These are phyloP conservation scores for Pseudogymnoascus sp. DNA, from an alignment of 2,329 filamentous ascomycete species.

Conservation along the genomic window DNA sequence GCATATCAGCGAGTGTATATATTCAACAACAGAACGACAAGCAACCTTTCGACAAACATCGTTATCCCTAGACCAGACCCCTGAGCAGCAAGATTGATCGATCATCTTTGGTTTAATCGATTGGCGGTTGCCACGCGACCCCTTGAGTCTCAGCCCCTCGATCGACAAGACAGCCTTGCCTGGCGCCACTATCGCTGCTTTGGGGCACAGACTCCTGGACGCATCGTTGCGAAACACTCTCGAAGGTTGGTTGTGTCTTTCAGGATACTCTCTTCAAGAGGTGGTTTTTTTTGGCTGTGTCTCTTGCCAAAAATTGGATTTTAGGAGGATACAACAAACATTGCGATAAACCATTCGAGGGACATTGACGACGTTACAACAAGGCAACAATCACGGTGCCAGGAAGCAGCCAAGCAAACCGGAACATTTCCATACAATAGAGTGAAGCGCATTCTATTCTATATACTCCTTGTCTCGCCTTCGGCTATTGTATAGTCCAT, in stretches of 20 bases:
- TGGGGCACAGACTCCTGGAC: background rate
- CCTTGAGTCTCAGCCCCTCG: constrained; percentile 2
- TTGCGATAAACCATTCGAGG: background rate
- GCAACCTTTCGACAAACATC: background rate
- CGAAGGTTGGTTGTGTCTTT: background rate
- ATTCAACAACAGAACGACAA: background rate
- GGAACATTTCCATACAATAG: background rate
- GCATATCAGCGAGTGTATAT: background rate
- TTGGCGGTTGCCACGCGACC: constrained; percentile 1
- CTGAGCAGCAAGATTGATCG: background rate
- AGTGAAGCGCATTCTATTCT: background rate
- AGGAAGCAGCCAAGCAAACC: background rate
- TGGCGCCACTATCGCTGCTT: background rate
- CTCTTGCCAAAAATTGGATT: background rate
- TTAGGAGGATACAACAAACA: background rate
- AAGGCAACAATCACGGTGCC: background rate
- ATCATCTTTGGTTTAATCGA: background rate
- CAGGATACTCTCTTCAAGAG: background rate
- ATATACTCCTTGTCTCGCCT: background rate
- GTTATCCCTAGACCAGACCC: background rate
- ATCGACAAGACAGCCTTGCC: background rate
- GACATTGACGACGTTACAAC: background rate
- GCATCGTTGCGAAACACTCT: background rate
- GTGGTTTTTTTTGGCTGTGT: background rate
- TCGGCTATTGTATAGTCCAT: background rate